These are phyloP conservation scores for Botrytis paeoniae DNA, from an alignment of 2,329 filamentous ascomycete genomes.

Conservation along the genomic window DNA sequence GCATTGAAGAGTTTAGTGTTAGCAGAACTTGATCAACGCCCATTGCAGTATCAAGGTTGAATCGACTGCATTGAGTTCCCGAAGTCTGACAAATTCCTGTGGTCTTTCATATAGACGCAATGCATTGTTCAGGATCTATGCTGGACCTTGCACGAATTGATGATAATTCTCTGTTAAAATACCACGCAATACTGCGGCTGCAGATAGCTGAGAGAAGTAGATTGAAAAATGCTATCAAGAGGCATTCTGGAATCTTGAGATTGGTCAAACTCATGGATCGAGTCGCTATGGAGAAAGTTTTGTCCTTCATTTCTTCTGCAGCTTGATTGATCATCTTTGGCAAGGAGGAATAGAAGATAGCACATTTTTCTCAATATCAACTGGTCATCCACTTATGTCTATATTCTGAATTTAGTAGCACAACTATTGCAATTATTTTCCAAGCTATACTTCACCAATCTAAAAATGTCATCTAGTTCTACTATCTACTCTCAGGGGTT, in stretches of 20 bases:
- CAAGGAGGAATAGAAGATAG: not conserved
- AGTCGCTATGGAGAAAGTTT: too few relatives aligned
- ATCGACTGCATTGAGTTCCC: not conserved
- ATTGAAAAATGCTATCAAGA: not conserved
- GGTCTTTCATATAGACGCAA: not conserved
- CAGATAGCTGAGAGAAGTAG: too few relatives aligned
- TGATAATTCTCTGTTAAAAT: not conserved
- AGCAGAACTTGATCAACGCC: not conserved
- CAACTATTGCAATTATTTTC: not conserved
- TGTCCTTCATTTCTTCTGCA: not conserved
- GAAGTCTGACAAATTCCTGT: not conserved
- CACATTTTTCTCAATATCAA: not conserved
- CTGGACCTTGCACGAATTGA: not conserved
- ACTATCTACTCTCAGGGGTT: conserved; percentile 15
- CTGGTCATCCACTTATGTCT: too few relatives aligned
- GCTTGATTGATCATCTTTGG: too few relatives aligned
- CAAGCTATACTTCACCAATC: not conserved
- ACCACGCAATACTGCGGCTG: not conserved
- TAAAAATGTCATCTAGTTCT: conserved; percentile 3
- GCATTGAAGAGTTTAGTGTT: too few relatives aligned
- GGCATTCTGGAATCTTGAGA: not conserved
- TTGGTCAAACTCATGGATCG: not conserved
- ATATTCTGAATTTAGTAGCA: not conserved
- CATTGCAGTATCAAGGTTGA: too few relatives aligned
- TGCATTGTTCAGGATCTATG: not conserved